Evolutionary conservation across 192 early-diverging fungal species (phyloP).

Genomic region (Linnemannia hyalina): DNA sequence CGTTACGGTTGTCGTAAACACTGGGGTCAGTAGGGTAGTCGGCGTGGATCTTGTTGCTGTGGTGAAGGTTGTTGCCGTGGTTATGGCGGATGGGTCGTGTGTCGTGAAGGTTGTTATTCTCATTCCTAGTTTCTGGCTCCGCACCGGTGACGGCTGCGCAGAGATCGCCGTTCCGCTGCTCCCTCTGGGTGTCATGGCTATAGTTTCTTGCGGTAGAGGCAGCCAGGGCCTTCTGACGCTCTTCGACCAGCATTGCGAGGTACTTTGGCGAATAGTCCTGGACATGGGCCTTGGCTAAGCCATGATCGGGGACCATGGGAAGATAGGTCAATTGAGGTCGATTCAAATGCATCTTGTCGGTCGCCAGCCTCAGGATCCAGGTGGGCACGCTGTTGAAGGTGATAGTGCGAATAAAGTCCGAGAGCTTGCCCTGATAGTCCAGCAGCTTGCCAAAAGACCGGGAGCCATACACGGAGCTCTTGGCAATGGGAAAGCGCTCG

Average conservation of each 20-base stretch:
- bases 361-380: constrained; percentile 33
- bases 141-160: background rate
- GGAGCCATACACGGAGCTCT: constrained; percentile 17
- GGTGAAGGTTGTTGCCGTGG: background rate
- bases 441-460: constrained; percentile 35
- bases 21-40: background rate
- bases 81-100: background rate
- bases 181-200: background rate
- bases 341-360: constrained; percentile 41
- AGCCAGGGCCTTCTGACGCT: background rate
- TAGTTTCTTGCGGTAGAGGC: background rate
- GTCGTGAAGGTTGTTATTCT: background rate
- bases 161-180: constrained; percentile 1
- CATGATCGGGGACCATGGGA: constrained; percentile 48
- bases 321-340: constrained; percentile 45
- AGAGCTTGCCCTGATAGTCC: constrained; percentile 19
- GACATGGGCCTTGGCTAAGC: constrained; percentile 20
- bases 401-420: constrained; percentile 37
- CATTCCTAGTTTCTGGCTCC: background rate
- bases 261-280: constrained; percentile 51
- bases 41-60: background rate
- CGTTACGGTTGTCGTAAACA: background rate
- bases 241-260: background rate
- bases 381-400: constrained; percentile 35
- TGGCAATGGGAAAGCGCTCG: constrained; percentile 33